Evolutionary conservation across 805 yeast species (phyloP), one percentile per base, ranked within the genome.

Genomic region (Wickerhamiella azyma): DNA sequence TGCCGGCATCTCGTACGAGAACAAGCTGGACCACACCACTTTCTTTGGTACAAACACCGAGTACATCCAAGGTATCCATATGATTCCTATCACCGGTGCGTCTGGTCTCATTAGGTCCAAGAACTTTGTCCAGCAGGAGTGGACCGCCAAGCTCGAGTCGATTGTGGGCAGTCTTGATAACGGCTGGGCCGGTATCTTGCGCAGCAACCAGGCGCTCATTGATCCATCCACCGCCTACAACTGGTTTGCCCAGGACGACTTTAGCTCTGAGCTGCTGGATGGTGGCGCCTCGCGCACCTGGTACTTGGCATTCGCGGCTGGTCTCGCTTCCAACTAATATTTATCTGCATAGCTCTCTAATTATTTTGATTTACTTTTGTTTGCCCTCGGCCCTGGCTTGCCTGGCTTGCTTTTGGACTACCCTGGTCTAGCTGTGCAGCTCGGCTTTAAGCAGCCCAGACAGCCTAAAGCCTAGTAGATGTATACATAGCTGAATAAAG

Each of bases 231-330:
- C 70, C 1, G 70, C 94, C 0, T 85, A 77, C 58, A 52, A 64
- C 2, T 85, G 75, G 63, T 85, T 84, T 59, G 59, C 78, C 1
- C 58, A 73, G 29, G 53, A 66, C 5, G 66, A 64, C 46, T 86
- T 84, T 71, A 58, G 67, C 39, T 64, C 66, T n/a, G 55, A 60
- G 3, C 72, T 70, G 52, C 72, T 88, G 41, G 96, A 88, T 56
- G 75, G 75, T 48, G 96, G 96, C 2, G 89, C 85, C 70, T 78
- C 89, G 24, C 66, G 78, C 51, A 81, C 96, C 0, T 86, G 95
- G 94, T 79, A 88, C 10, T 66, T 86, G 51, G 77, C 94, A 0
- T 83, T 74, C 53, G 70, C 84, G 39, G 94, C 66, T 13, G 59
- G 58, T 6, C 50, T 60, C 6, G 30, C 43, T 40, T 26, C 9